Conservation (phyloP, 345 rosid species). For the Capsella bursapastoris region DNA sequence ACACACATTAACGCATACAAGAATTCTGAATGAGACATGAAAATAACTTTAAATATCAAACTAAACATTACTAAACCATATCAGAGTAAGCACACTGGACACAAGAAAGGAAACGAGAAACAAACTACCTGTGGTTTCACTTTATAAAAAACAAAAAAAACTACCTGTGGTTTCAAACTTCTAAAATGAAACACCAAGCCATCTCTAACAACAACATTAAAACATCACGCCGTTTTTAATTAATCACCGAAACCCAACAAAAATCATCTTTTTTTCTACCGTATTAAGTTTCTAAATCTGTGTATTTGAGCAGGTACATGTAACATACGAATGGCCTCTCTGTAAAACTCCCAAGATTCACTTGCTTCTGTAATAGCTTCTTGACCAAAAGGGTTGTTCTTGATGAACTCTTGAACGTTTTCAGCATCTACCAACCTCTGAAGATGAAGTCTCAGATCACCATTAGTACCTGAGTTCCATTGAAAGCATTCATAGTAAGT, state of each 20-base stretch:
- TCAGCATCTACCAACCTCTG: slow-evolving; percentile 59
- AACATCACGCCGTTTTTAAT: not conserved
- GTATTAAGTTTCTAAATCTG: not conserved
- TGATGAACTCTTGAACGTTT: slow-evolving; percentile 62
- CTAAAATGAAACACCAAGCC: not conserved
- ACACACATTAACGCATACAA: no score
- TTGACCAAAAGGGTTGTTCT: slow-evolving; percentile 77
- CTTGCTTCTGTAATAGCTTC: slow-evolving; percentile 58
- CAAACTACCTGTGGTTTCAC: no score
- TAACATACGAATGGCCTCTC: slow-evolving; percentile 36
- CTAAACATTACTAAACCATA: no score
- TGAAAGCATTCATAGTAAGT: no score
- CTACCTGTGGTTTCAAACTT: not conserved
- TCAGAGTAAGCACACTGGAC: no score
- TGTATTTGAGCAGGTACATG: not conserved
- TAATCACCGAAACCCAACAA: not conserved
- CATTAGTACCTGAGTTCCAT: slow-evolving; percentile 52
- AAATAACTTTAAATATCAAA: no score
- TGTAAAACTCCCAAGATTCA: slow-evolving; percentile 69
- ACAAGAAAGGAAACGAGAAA: no score
- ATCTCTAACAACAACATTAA: not conserved
- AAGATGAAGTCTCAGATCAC: slow-evolving; percentile 71
- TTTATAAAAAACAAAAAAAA: not conserved
- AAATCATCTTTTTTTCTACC: slow-evolving; percentile 1
- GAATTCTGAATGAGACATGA: no score